Base-by-base conservation (phyloP, 345 rosid species). In the Gossypium ekmanianum region DNA sequence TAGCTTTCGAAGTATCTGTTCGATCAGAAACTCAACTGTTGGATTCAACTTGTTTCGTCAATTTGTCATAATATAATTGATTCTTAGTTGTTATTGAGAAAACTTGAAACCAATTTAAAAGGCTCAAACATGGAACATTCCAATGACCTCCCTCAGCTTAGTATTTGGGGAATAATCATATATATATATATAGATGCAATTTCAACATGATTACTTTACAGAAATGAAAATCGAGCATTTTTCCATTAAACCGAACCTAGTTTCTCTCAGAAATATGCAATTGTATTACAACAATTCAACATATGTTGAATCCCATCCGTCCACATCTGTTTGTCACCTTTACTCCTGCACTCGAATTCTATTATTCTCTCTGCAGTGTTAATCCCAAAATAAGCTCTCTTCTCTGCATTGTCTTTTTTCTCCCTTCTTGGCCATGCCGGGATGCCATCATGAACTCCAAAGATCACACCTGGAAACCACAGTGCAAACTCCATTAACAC, bases 251-350 rank as follows among this genome's bases (percentile, higher is more conserved):
- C 71, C 47, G 47, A 71, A 51, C 6, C 17, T 66, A 34, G 54
- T 61, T 71, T n/a, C 64, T 55, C 52, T 71, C 56, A 66, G 71
- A 63, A 73, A 74, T 69, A 78, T 80, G 79, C 58, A 24, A 72
- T 52, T 70, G 55, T 80, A 76, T 84, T 76, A 74, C 88, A 57
- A 67, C 74, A 88, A 74, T 85, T 85, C 72, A 92, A 80, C 81
- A 91, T 82, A 51, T 87, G 87, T 41, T 87, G 91, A 75, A 91
- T 88, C 76, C 97, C 98, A 50, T 91, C 91, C 50, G 78, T 82
- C 97, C 97, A 94, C 83, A 83, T 88, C 78, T 84, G 89, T 79
- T 91, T 91, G 77, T 92, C 91, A 50, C 79, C 83, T 73, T 87
- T 83, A 78, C 72, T 84, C 76, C 66, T 78, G 84, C 98, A 92